phyloP scores from a whole-genome alignment of 2,329 filamentous ascomycete species.

The Scorias spongiosa region DNA sequence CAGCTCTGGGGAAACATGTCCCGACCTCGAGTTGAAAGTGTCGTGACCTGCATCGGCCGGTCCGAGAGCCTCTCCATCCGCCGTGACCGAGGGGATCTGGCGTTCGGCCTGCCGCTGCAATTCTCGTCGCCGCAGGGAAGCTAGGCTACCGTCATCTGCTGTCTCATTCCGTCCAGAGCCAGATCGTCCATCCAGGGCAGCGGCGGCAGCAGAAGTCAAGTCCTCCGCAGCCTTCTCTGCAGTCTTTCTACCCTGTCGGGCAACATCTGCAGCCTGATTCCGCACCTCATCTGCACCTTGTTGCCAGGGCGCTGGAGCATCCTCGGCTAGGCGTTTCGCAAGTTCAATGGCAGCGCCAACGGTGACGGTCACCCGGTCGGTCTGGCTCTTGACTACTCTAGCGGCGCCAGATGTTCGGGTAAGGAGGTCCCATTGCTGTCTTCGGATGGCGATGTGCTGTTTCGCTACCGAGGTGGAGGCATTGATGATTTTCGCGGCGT shows the following conservation, averaged over 20 bases:
- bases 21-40: conserved; percentile 39
- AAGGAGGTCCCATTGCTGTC: conserved; percentile 47
- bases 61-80: conserved; percentile 25
- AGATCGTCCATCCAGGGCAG: conserved; percentile 5
- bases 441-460: conserved; percentile 43
- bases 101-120: conserved; percentile 35
- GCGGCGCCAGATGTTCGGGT: conserved; percentile 49
- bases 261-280: conserved; percentile 1
- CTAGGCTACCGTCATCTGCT: conserved; percentile 26
- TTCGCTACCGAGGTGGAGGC: conserved; percentile 30
- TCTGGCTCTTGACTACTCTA: conserved; percentile 46
- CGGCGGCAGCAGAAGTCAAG: background rate
- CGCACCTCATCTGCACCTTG: conserved; percentile 1
- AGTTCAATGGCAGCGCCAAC: conserved; percentile 45
- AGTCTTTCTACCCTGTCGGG: conserved; percentile 3
- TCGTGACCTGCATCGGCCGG: conserved; percentile 30
- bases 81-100: conserved; percentile 35
- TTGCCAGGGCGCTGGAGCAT: background rate
- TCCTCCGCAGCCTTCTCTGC: conserved; percentile 15
- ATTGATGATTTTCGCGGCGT: conserved; percentile 36
- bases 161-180: conserved; percentile 7
- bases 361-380: conserved; percentile 45
- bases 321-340: conserved; percentile 42
- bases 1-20: conserved; percentile 29
- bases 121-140: conserved; percentile 12